Evolutionary conservation across 352 stramenopile genomes (phyloP), one percentile per base, ranked within the genome.

Genomic region (Globisporangium splendens): DNA sequence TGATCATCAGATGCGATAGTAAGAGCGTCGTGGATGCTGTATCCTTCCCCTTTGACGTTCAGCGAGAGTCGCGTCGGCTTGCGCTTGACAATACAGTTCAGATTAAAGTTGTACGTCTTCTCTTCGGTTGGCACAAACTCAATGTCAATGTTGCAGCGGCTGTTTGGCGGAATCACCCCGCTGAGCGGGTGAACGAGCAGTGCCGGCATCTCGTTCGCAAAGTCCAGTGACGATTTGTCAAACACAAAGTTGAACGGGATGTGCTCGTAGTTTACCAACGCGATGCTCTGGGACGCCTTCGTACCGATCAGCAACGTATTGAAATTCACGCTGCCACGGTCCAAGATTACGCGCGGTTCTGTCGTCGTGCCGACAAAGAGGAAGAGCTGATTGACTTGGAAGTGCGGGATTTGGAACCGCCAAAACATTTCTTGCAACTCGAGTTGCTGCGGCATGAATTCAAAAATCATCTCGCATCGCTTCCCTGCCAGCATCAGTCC

Each of bases 241-340:
- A 98, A 96, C n/a, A 93, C 77, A 70, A 98, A 98, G 48, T 89
- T 87, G 71, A 98, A 98, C 10, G 93, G 92, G 33, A 98, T 78
- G 50, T 96, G 70, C 59, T 98, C 94, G 24, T 94, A 70, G 59
- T 98, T 98, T 21, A 96, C 65, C 2, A 98, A 72, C 51, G 91
- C 62, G 11, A 98, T 75, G 42, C 68, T 97, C 65, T 98, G 88
- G 14, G 73, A 85, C 0, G 79, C 79, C 54, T 92, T 88, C 20
- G 76, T 91, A 12, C 90, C 92, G 28, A 98, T 85, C n/a, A 98
- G 56, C 10, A 98, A 63, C 12, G 87, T 93, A 33, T 94, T 88
- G 46, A 98, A 98, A 70, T 98, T 96, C 20, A 98, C 68, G 50
- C 84, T 92, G 13, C 89, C 86, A 0, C 84, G 72, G 66, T 97